These are phyloP conservation scores for Candida berthetii DNA, from an alignment of 805 yeast species.

Conservation along the genomic window DNA sequence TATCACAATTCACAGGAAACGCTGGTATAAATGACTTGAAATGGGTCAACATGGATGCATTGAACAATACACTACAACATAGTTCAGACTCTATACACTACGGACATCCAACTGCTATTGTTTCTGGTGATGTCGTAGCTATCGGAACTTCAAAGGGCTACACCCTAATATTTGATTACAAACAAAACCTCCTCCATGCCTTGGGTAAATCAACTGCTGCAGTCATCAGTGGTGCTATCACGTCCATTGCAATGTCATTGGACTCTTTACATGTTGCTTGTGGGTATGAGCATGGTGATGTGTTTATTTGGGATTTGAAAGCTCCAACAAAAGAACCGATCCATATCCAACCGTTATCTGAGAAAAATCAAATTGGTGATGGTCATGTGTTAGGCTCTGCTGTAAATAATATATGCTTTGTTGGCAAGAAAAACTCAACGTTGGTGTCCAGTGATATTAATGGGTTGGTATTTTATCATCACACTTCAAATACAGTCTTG, in stretches of 20 bases:
- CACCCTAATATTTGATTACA: conserved; percentile 61
- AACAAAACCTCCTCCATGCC: conserved; percentile 47
- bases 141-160: conserved; percentile 70
- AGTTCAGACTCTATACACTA: conserved; percentile 21
- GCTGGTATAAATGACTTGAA: conserved; percentile 8
- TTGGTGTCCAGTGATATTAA: conserved; percentile 46
- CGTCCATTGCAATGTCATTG: conserved; percentile 50
- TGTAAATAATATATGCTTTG: conserved; percentile 39
- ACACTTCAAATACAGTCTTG: conserved; percentile 51
- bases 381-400: conserved; percentile 23
- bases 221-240: conserved; percentile 39
- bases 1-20: not conserved
- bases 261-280: conserved; percentile 69
- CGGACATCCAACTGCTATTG: conserved; percentile 47
- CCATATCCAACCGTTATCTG: conserved; percentile 13
- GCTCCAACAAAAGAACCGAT: conserved; percentile 22
- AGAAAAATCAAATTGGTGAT: conserved; percentile 19
- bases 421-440: conserved; percentile 48
- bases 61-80: conserved; percentile 30
- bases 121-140: conserved; percentile 40
- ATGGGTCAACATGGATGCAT: conserved; percentile 35
- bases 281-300: conserved; percentile 60
- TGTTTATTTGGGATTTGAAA: conserved; percentile 62
- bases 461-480: conserved; percentile 60
- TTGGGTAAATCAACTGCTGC: conserved; percentile 25